Percentiles rank a stretch among this genome's conserved stretches.
Conservation (phyloP, 768 basidiomycete genomes). For the Lactarius hengduanensis region DNA sequence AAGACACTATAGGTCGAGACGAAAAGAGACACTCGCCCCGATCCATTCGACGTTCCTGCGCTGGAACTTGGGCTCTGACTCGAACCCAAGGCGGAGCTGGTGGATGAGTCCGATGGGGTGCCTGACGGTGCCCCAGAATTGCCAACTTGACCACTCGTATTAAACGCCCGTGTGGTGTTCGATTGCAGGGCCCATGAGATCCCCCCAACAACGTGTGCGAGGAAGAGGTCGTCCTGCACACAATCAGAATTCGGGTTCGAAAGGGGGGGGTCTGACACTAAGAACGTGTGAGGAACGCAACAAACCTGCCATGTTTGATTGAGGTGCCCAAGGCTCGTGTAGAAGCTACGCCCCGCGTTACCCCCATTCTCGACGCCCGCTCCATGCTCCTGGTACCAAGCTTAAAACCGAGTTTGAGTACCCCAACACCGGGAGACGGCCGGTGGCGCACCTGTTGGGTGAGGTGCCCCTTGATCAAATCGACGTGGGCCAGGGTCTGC, state of each 20-base stretch:
- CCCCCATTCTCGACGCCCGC: slow-evolving; percentile 55
- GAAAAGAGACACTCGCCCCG: not conserved
- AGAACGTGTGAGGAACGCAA: slow-evolving; percentile 28
- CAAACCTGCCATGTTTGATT: slow-evolving; percentile 73
- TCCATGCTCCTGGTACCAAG: slow-evolving; percentile 81
- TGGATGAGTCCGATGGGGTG: slow-evolving; percentile 2
- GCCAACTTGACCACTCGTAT: slow-evolving; percentile 60
- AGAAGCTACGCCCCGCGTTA: slow-evolving; percentile 73
- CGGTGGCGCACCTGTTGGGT: slow-evolving; percentile 63
- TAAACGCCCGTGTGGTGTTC: slow-evolving; percentile 68
- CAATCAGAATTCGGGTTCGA: not conserved
- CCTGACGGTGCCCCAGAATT: slow-evolving; percentile 30
- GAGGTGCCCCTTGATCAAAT: slow-evolving; percentile 68
- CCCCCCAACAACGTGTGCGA: slow-evolving; percentile 72
- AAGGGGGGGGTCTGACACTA: not conserved
- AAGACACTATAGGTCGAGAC: not conserved
- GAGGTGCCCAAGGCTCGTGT: slow-evolving; percentile 77
- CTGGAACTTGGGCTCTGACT: not conserved
- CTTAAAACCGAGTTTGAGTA: slow-evolving; percentile 38
- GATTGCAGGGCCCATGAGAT: slow-evolving; percentile 71
- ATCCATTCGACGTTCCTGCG: not conserved
- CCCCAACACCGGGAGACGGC: not conserved
- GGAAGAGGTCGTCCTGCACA: slow-evolving; percentile 60
- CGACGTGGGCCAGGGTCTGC: slow-evolving; percentile 48
- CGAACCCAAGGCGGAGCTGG: not conserved